Evolutionary conservation across 345 rosid genomes (phyloP), one percentile per base, ranked within the genome.

Genomic region (Brassica rapa): DNA sequence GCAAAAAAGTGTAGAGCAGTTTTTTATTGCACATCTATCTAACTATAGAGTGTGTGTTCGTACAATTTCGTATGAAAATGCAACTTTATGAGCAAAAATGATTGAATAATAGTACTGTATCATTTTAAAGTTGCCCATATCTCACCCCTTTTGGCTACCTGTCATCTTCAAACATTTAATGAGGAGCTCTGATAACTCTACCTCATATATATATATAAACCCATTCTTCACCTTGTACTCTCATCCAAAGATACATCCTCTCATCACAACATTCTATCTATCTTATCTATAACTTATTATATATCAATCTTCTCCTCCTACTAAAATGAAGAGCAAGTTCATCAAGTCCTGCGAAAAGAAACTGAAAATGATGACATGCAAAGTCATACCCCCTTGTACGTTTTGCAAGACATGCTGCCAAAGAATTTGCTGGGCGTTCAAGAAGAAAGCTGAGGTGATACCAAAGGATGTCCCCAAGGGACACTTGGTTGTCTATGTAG

Each of bases 391-490:
- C 74, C 88, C 90, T 70, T 85, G 86, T 79, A 66, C 73, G 1
- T 86, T 82, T 59, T 84, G 89, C 27, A 86, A 87, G 75, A 32
- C 73, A 23, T 86, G 92, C 76, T 83, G 60, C 35, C 66, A 85
- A 62, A 75, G 88, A 88, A 83, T 71, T 8, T 71, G 86, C 27
- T 77, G 86, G 87, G 80, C 82, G 6, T 78, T 87, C 69, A 68
- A 74, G 81, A 81, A 72, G 15, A 83, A 86, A 70, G 85, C 78
- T 30, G 72, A 73, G 62, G 81, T 80, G 37, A 89, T 89, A 64
- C 98, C 98, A 25, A 82, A 75, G 72, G 97, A 94, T 76, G 93
- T 94, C 2, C 97, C 98, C 3, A 94, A 88, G 70, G 96, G 97
- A 66, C 96, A 92, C 75, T 78, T 92, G 6, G 94, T 84, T 32